phyloP scores from a whole-genome alignment of 2,329 filamentous ascomycete genomes.

The Alternaria rosae region DNA sequence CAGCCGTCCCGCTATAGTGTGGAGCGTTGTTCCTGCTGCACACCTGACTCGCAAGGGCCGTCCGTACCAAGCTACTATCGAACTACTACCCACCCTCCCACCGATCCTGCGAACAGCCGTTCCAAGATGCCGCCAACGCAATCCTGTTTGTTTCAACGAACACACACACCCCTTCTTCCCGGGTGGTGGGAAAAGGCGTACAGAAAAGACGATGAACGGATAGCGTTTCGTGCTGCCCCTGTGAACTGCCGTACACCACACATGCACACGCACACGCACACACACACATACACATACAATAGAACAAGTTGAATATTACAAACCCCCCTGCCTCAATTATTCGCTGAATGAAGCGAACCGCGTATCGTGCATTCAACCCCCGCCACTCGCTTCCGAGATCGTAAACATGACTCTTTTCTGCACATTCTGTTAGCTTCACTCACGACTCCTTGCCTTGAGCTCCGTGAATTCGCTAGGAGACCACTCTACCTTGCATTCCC shows the following conservation, averaged over 20 bases:
- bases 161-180: neutral
- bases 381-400: neutral
- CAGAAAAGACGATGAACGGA: constrained; percentile 8
- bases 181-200: neutral
- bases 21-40: neutral
- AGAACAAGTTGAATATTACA: neutral
- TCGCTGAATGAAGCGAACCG: neutral
- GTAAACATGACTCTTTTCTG: neutral
- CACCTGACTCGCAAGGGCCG: neutral
- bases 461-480: no score
- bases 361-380: neutral
- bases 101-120: constrained; percentile 19
- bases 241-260: neutral
- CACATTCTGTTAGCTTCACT: neutral
- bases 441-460: neutral
- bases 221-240: neutral
- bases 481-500: neutral
- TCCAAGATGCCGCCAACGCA: constrained; percentile 7
- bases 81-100: neutral
- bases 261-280: no score
- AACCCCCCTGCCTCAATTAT: neutral
- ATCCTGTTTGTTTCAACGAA: neutral
- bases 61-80: neutral
- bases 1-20: constrained; percentile 3
- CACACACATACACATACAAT: neutral